Evolutionary conservation across 495 filamentous ascomycete species (phyloP).

Genomic region (Delitschia confertaspora): DNA sequence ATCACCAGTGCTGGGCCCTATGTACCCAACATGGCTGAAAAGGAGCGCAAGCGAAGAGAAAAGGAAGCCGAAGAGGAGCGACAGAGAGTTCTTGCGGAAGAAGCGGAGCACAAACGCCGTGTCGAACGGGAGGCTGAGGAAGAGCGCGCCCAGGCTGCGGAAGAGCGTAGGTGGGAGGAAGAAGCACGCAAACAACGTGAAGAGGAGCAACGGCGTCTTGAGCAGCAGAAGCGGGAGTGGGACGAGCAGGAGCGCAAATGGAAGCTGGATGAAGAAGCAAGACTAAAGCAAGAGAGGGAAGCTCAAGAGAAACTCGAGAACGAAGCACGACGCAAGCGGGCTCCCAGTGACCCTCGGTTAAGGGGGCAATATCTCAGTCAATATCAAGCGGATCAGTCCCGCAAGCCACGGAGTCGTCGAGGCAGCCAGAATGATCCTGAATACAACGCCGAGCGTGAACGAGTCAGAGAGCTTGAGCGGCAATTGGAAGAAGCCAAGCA

Average conservation of each 20-base stretch:
- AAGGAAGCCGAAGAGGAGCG: slow-evolving; percentile 51
- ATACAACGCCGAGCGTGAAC: slow-evolving; percentile 38
- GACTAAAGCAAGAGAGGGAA: slow-evolving; percentile 65
- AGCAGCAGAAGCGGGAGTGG: slow-evolving; percentile 74
- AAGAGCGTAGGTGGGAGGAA: slow-evolving; percentile 73
- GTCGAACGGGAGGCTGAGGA: slow-evolving; percentile 62
- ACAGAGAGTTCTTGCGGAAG: slow-evolving; percentile 51
- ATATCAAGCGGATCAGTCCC: slow-evolving; percentile 54
- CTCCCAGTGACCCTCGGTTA: slow-evolving; percentile 54
- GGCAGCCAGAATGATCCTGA: slow-evolving; percentile 30
- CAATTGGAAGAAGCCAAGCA: slow-evolving; percentile 80
- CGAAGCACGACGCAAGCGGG: slow-evolving; percentile 54
- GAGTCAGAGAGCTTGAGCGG: slow-evolving; percentile 73
- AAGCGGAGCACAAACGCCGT: slow-evolving; percentile 53
- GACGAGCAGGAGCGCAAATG: slow-evolving; percentile 75
- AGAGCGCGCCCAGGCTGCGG: slow-evolving; percentile 54
- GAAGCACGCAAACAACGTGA: slow-evolving; percentile 61
- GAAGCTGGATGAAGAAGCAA: slow-evolving; percentile 70
- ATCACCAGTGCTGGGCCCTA: slow-evolving; percentile 75
- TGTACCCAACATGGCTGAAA: slow-evolving; percentile 65
- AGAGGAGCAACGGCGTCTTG: slow-evolving; percentile 56
- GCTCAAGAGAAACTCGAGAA: slow-evolving; percentile 55
- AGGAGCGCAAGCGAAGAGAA: slow-evolving; percentile 51
- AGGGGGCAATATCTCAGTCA: slow-evolving; percentile 80
- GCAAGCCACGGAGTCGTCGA: slow-evolving; percentile 23